Evolutionary conservation across 108 stramenopile species (phyloP), one percentile per base, ranked within the genome.

Genomic region (Schizochytrium sp.): DNA sequence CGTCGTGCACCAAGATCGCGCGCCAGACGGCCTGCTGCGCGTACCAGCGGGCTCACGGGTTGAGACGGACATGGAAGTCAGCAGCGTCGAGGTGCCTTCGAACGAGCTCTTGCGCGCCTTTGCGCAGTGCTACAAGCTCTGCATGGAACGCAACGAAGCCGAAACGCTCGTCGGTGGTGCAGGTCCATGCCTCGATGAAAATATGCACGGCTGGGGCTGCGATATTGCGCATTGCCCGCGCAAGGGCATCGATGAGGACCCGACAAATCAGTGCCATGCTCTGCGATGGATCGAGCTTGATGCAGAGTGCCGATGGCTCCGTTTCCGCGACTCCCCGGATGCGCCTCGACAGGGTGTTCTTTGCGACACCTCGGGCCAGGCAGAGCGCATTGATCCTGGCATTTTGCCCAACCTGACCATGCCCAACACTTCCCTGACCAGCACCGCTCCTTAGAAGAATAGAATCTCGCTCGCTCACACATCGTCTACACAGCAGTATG

Each of bases 211-310:
- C 63, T 83, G 45, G 45, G 76, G 48, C 51, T 83, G 76, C 76
- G 76, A 83, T 23, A 45, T 83, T 18, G 76, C 76, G 45, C 76
- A 83, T 23, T 83, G 76, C 76, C 76, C 76, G 51, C 19, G 76
- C n/a, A 8, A n/a, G n/a, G 18, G 6, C n/a, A 16, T 53, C 48
- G 76, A 83, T 45, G 76, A 83, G 51, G 51, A 53, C 45, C 45
- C n/a, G 10, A 53, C 6, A 45, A 83, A 83, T 45, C 76, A 83
- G 76, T 83, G 76, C 76, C 45, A 83, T 34, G 43, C 8, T 6
- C 8, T 18, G 23, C 45, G 28, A 6, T 83, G 76, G 76, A 23
- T 83, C 25, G 76, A 83, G 76, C 48, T 83, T 6, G 51, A 53
- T 5, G 25, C 76, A 8, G 45, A 47, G 10, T 83, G 76, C 51